Evolutionary conservation across 805 yeast genomes (phyloP).

Genomic region (Kodamaea kakaduensis): DNA sequence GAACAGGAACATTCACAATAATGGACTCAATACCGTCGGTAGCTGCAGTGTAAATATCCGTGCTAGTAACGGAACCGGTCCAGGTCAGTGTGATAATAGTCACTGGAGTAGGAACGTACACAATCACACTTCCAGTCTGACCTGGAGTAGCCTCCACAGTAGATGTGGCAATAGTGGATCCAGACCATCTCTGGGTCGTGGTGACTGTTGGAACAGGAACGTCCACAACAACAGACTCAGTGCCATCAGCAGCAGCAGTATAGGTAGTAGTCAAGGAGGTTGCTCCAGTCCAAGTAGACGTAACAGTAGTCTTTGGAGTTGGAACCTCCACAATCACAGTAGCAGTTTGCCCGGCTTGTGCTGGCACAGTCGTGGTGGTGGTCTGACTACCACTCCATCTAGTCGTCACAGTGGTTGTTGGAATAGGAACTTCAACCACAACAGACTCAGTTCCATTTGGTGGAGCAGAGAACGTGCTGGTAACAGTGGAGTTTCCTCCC

Average conservation of each 20-base stretch:
- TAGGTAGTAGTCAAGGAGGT: slow-evolving; percentile 6
- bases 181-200: slow-evolving; percentile 3
- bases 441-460: slow-evolving; percentile 13
- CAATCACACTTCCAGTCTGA: slow-evolving; percentile 12
- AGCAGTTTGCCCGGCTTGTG: slow-evolving; percentile 9
- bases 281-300: slow-evolving; percentile 10
- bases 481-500: slow-evolving; percentile 5
- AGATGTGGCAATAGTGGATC: slow-evolving; percentile 10
- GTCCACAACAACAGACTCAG: slow-evolving; percentile 13
- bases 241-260: slow-evolving; percentile 9
- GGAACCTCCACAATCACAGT: slow-evolving; percentile 16
- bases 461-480: slow-evolving; percentile 3
- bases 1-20: slow-evolving; percentile 12
- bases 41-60: slow-evolving; percentile 9
- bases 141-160: slow-evolving; percentile 13
- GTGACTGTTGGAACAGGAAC: slow-evolving; percentile 13
- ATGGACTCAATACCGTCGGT: slow-evolving; percentile 12
- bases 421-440: slow-evolving; percentile 12
- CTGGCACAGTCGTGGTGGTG: slow-evolving; percentile 4
- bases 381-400: slow-evolving; percentile 10
- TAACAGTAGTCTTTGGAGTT: slow-evolving; percentile 7
- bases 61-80: slow-evolving; percentile 9
- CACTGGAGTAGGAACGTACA: slow-evolving; percentile 11
- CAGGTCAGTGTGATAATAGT: slow-evolving; percentile 4
- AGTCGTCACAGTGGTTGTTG: slow-evolving; percentile 5